Evolutionary conservation across 352 stramenopile genomes (phyloP), one percentile per base, ranked within the genome.

Genomic region (Globisporangium megalacanthum): DNA sequence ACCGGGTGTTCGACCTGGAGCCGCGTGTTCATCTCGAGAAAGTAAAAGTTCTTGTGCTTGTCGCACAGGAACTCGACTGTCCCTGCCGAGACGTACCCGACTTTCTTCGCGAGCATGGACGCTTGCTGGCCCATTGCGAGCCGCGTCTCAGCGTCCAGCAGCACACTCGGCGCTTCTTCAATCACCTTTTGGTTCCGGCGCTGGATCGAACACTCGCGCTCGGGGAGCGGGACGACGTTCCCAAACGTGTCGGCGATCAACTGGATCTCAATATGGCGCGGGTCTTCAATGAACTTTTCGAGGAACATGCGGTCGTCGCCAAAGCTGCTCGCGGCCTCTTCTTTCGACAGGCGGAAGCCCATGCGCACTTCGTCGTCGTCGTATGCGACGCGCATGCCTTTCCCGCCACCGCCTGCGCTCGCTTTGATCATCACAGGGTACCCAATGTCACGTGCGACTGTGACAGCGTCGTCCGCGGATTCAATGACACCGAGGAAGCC

Each of bases 381-480:
- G 66, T 89, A 96, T 29, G 94, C 95, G 4, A 99, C 94, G 45
- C 97, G 78, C 96, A 99, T 99, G 35, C 96, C 96, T 68, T 98
- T 98, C 29, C 96, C 97, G 45, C 95, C 93, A 41, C 97, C 97
- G 33, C 97, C 96, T 6, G 92, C 88, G 46, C 81, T 95, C 7
- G 97, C 97, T 72, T 99, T 99, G 68, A 99, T 97, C 84, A 99
- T 98, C 3, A 99, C 91, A 0, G 97, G 97, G 67, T 98, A 99
- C 7, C 94, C 94, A 50, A 99, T 97, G 8, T 97, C 86, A 42
- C 84, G 73, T 1, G 95, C 79, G 49, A 99, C 82, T 55, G 83
- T 68, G 6, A 97, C 62, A 0, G 88, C 86, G 17, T 97, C 77
- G 0, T 95, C 82, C 2, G 89, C 64, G 37, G 70, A 73, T 56